Conservation (phyloP, 352 stramenopile genomes). For the Phytophthora chlamydospora region DNA sequence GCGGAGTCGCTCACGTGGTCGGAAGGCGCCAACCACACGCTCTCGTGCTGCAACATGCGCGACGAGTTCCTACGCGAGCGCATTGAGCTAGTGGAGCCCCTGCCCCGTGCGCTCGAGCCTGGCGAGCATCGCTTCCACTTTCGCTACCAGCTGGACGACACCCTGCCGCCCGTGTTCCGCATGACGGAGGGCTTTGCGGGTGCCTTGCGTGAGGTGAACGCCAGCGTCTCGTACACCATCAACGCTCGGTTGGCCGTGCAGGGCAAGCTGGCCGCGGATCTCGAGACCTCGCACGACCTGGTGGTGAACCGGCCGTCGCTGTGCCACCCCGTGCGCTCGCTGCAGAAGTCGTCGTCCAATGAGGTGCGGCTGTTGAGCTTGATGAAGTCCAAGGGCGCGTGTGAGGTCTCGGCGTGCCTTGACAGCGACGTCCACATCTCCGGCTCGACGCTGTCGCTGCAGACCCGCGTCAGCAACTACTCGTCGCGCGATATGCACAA, state of each 20-base stretch:
- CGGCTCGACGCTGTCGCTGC: slow-evolving; percentile 34
- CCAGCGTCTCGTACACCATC: slow-evolving; percentile 73
- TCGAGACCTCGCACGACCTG: slow-evolving; percentile 44
- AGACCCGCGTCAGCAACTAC: slow-evolving; percentile 38
- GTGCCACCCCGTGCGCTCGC: slow-evolving; percentile 30
- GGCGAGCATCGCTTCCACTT: slow-evolving; percentile 36
- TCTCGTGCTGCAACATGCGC: slow-evolving; percentile 20
- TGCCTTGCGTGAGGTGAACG: slow-evolving; percentile 41
- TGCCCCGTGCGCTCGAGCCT: slow-evolving; percentile 21
- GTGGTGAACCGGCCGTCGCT: slow-evolving; percentile 24
- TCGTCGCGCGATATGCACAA: slow-evolving; percentile 41
- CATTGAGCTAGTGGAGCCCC: slow-evolving; percentile 16
- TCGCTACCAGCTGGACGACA: slow-evolving; percentile 40
- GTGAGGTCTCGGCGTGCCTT: slow-evolving; percentile 32
- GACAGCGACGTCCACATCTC: slow-evolving; percentile 40
- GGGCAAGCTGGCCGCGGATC: slow-evolving; percentile 57
- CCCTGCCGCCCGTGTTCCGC: slow-evolving; percentile 46
- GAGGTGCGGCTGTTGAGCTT: slow-evolving; percentile 32
- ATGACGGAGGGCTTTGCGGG: slow-evolving; percentile 23
- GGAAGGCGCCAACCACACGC: slow-evolving; percentile 32
- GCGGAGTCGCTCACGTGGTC: slow-evolving; percentile 27
- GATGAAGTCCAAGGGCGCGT: slow-evolving; percentile 40
- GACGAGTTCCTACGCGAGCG: slow-evolving; percentile 31
- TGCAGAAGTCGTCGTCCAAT: slow-evolving; percentile 31
- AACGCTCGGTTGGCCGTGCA: slow-evolving; percentile 61